Evolutionary conservation across 83 land plant species (phyloP), one percentile per base, ranked within the genome.

Genomic region (Picea mariana): DNA sequence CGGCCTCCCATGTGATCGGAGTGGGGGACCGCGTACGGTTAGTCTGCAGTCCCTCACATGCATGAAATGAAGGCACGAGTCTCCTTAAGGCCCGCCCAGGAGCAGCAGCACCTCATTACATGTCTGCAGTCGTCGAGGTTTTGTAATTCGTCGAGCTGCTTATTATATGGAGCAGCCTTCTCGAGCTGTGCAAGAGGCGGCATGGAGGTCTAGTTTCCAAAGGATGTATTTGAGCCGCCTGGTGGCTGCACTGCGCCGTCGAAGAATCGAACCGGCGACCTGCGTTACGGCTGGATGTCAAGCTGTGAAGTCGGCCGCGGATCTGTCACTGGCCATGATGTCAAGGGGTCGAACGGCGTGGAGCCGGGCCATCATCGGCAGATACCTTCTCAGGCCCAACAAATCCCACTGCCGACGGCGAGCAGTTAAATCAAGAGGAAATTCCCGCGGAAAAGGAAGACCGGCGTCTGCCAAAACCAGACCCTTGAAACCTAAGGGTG

Each of bases 301-400:
- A 11, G 78, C 81, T 8, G 68, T 87, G 62, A 77, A 82, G 68
- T 87, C 78, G 27, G 82, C 92, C 15, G 92, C 92, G 0, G 92
- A 90, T 78, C 72, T 85, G 34, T 34, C 34, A 34, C 34, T 34
- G 34, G 34, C 34, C 34, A 1, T 34, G 34, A 34, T 34, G 34
- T 49, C 88, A 76, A 61, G 78, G 27, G 92, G 92, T 5, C 72
- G 60, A 65, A 75, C 90, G 1, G 84, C 90, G 60, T 87, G 92
- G 92, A 90, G 92, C 84, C 64, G 92, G 9, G 92, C 92, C 38
- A 88, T 88, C 69, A 85, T 90, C 40, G 11, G 47, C 64, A 31
- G 78, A n/a, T 79, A 79, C 34, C 15, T 38, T 38, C n/a, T 34
- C 20, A 23, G 75, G 49, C 49, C 82, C 44, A 47, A n/a, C 2